Base-by-base conservation (phyloP, 345 rosid genomes). In the Ceriops zippeliana region DNA sequence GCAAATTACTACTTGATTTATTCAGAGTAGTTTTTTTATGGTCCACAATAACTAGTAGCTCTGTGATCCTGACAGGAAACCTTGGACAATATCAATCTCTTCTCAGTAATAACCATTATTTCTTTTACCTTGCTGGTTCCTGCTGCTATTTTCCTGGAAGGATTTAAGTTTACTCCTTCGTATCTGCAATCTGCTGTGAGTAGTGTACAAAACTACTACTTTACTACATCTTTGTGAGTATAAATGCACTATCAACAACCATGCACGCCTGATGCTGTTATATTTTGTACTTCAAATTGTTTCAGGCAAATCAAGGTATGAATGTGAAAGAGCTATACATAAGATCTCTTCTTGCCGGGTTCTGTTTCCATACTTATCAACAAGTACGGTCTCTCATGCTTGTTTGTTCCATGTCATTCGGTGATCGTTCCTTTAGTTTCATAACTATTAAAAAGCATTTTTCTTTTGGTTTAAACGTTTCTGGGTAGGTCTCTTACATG, bases 51-150 rank as follows among this genome's bases (percentile, higher is more conserved):
- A 76, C 54, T 24, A 31, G 24, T 24, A 31, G 24, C 28, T 26
- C 16, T 54, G 74, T 6, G 38, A 32, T 66, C 61, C 6, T 68
- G 26, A 68, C 87, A 90, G 96, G 97, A 83, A 70, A 34, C 85
- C 17, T 57, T 93, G 91, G 97, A 93, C 80, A 91, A 91, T 75
- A 74, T 87, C 89, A 91, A 88, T 74, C 88, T 89, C 70, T 91
- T 93, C 86, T 91, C 96, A 17, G 80, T 86, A 19, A 81, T 93
- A 74, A 90, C 97, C 5, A 72, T 88, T 2, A 84, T 89, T 38
- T 88, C 92, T 37, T 89, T 91, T 68, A 66, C 81, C 53, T 76
- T 91, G 46, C 66, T 88, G 83, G 87, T 79, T 73, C 98, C 98
- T 16, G 24, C 80, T 5, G 95, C 97, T 46, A 67, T 88, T 76